Percentiles rank a stretch among this genome's conserved stretches.
These are phyloP conservation scores for Hanseniaspora guilliermondii DNA, from an alignment of 805 yeast species.

Conservation along the genomic window DNA sequence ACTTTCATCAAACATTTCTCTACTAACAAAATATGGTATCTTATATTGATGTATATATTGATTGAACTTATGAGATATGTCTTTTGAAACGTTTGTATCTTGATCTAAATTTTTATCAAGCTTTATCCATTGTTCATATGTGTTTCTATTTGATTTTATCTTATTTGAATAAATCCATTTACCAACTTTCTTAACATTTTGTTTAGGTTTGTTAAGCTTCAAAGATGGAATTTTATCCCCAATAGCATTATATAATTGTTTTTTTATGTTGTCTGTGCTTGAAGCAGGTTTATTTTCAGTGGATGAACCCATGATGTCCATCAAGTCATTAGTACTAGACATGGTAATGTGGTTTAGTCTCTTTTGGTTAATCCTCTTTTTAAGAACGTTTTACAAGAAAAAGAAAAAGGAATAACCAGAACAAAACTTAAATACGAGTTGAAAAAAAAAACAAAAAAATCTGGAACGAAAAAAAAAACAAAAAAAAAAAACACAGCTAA, in stretches of 20 bases:
- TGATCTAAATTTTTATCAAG: slow-evolving; percentile 75
- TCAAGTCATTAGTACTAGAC: slow-evolving; percentile 46
- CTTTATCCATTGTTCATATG: slow-evolving; percentile 55
- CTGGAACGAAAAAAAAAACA: too few species aligned
- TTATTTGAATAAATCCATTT: neutral
- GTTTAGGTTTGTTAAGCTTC: slow-evolving; percentile 37
- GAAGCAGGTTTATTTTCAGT: neutral
- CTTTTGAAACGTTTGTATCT: slow-evolving; percentile 39
- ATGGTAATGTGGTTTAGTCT: neutral
- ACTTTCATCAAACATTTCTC: slow-evolving; percentile 29
- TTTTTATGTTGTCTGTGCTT: slow-evolving; percentile 50
- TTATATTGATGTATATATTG: slow-evolving; percentile 59
- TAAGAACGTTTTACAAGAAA: neutral
- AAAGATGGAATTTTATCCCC: slow-evolving; percentile 90
- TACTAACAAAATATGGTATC: slow-evolving; percentile 54
- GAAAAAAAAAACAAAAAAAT: neutral
- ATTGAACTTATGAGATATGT: slow-evolving; percentile 45
- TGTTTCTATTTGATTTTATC: neutral
- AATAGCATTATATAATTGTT: slow-evolving; percentile 75
- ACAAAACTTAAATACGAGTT: neutral
- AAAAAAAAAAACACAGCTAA: neutral
- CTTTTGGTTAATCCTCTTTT: neutral
- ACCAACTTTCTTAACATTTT: slow-evolving; percentile 47
- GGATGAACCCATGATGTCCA: slow-evolving; percentile 52
- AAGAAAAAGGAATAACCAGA: neutral